Percentiles rank a stretch among this genome's conserved stretches.
Conservation (phyloP, 257 asterid species). For the Penstemon barbatus region DNA sequence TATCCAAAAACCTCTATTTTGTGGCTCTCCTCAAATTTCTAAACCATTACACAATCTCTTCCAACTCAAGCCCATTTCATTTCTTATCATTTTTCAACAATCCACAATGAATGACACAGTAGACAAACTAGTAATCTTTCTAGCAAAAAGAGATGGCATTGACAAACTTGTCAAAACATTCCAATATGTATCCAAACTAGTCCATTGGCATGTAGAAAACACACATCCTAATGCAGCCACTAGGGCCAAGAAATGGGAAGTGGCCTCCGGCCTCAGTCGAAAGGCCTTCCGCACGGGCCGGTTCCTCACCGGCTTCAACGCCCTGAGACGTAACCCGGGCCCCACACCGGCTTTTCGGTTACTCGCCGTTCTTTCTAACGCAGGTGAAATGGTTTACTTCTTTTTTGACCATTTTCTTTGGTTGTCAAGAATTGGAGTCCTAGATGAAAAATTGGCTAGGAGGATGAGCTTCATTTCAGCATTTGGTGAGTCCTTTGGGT, state of each 20-base stretch:
- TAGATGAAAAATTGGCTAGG: conserved; percentile 55
- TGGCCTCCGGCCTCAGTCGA: conserved; percentile 85
- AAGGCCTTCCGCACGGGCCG: conserved; percentile 90
- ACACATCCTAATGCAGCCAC: conserved; percentile 54
- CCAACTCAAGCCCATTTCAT: not conserved
- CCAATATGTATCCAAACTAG: conserved; percentile 82
- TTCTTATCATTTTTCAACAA: not conserved
- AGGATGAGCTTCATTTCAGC: conserved; percentile 86
- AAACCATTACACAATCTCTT: conserved; percentile 24
- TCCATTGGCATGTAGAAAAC: conserved; percentile 62
- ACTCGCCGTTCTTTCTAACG: conserved; percentile 70
- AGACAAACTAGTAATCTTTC: conserved; percentile 78
- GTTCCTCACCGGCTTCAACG: conserved; percentile 87
- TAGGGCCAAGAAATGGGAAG: conserved; percentile 86
- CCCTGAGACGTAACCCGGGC: conserved; percentile 66
- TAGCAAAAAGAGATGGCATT: conserved; percentile 91
- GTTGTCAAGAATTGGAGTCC: conserved; percentile 74
- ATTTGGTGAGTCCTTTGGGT: conserved; percentile 87
- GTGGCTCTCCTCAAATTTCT: conserved; percentile 37
- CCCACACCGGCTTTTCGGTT: conserved; percentile 45
- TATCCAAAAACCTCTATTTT: conserved; percentile 39
- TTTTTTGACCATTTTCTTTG: conserved; percentile 90
- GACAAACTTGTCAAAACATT: conserved; percentile 93
- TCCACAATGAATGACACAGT: conserved; percentile 65
- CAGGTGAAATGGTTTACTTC: conserved; percentile 95